phyloP scores from a whole-genome alignment of 148 eudicot genomes.

The Diospyros lotus region DNA sequence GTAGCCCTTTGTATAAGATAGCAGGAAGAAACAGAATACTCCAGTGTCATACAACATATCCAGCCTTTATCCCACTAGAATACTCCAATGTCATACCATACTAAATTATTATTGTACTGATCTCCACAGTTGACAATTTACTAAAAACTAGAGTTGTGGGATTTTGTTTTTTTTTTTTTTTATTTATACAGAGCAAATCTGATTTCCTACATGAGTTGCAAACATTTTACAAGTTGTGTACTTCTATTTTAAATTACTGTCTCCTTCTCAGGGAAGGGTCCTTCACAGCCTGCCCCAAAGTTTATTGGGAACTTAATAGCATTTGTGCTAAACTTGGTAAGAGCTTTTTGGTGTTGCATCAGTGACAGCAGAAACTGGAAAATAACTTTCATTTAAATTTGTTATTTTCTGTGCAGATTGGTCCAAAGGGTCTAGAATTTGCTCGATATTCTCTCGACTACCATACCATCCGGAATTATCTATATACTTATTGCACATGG shows the following conservation, averaged over 20 bases:
- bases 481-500: slow-evolving; percentile 78
- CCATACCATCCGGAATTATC: slow-evolving; percentile 93
- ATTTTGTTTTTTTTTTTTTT: too few relatives aligned
- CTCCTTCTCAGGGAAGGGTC: slow-evolving; percentile 67
- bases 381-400: slow-evolving; percentile 6
- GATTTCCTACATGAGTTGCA: neutral
- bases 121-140: too few relatives aligned
- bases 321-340: slow-evolving; percentile 70
- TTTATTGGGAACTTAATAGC: slow-evolving; percentile 86
- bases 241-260: slow-evolving; percentile 4
- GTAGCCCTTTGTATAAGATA: too few relatives aligned
- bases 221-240: neutral
- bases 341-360: slow-evolving; percentile 4
- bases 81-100: too few relatives aligned
- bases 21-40: too few relatives aligned
- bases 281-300: slow-evolving; percentile 87
- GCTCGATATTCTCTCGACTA: slow-evolving; percentile 95
- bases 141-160: too few relatives aligned
- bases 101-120: too few relatives aligned
- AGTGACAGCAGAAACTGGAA: slow-evolving; percentile 1
- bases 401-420: slow-evolving; percentile 51
- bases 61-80: too few relatives aligned
- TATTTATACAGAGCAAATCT: too few relatives aligned
- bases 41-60: too few relatives aligned
- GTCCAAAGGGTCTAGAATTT: slow-evolving; percentile 96